Conservation (phyloP, 2,329 filamentous ascomycete genomes). For the Tolypocladium inflatum region DNA sequence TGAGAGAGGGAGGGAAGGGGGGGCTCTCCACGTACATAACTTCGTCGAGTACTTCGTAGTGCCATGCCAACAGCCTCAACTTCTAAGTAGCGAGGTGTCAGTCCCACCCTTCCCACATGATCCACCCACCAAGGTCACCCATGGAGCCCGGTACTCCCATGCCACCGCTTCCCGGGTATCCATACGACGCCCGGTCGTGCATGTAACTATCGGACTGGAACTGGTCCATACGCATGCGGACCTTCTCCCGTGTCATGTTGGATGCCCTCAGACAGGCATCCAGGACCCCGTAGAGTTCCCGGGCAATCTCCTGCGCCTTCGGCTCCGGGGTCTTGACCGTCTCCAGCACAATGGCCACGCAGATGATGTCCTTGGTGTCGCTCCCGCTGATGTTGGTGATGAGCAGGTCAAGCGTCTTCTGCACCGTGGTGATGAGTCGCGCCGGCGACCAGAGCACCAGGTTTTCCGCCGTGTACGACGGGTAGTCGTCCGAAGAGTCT, state of each 20-base stretch:
- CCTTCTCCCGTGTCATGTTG: conserved; percentile 29
- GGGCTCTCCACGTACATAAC: neutral
- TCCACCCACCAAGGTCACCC: conserved; percentile 23
- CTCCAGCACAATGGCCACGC: conserved; percentile 36
- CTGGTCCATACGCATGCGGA: conserved; percentile 12
- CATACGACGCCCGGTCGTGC: conserved; percentile 16
- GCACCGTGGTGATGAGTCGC: conserved; percentile 32
- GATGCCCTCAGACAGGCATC: conserved; percentile 35
- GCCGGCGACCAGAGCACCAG: conserved; percentile 31
- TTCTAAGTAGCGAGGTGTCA: conserved; percentile 6
- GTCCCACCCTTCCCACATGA: conserved; percentile 31
- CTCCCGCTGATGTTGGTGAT: conserved; percentile 36
- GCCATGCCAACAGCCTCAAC: neutral
- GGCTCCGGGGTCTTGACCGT: conserved; percentile 32
- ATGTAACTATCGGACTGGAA: conserved; percentile 12
- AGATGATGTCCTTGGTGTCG: conserved; percentile 40
- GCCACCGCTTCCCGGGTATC: conserved; percentile 18
- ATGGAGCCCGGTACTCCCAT: conserved; percentile 14
- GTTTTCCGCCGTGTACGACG: conserved; percentile 22
- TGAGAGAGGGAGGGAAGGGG: neutral
- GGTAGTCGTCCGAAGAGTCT: conserved; percentile 23
- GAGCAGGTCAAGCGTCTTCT: conserved; percentile 36
- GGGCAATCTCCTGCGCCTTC: conserved; percentile 30
- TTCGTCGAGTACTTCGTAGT: neutral
- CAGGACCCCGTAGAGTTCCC: conserved; percentile 30